phyloP scores from a whole-genome alignment of 345 rosid species.

The Trapa incisa region DNA sequence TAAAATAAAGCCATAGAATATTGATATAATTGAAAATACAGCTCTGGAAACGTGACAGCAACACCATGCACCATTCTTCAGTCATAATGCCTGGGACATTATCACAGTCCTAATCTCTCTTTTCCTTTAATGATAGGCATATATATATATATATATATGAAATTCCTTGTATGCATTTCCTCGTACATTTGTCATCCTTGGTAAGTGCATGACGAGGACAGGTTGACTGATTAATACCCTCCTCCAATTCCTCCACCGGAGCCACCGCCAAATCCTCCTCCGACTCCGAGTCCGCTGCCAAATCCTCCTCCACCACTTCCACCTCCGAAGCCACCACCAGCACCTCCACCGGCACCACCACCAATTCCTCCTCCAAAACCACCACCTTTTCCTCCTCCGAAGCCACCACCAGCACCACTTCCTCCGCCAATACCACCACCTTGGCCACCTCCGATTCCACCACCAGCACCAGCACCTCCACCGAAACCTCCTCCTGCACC shows the following conservation, averaged over 20 bases:
- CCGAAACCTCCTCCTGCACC: background rate
- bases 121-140: no score
- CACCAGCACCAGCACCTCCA: background rate
- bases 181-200: background rate
- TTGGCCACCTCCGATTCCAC: background rate
- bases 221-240: background rate
- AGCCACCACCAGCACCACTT: slow-evolving; percentile 4
- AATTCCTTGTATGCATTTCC: no score
- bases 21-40: no score
- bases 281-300: background rate
- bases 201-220: background rate
- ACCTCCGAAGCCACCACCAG: background rate
- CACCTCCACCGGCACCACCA: background rate
- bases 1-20: no score
- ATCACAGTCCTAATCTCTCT: no score
- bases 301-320: background rate
- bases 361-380: slow-evolving; percentile 4
- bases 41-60: no score
- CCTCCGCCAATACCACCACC: background rate
- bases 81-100: background rate
- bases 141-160: no score
- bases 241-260: slow-evolving; percentile 3
- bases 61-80: background rate
- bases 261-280: background rate
- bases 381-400: background rate